Base-by-base conservation (phyloP, 306 rosid genomes). In the Abrus pulchellus region DNA sequence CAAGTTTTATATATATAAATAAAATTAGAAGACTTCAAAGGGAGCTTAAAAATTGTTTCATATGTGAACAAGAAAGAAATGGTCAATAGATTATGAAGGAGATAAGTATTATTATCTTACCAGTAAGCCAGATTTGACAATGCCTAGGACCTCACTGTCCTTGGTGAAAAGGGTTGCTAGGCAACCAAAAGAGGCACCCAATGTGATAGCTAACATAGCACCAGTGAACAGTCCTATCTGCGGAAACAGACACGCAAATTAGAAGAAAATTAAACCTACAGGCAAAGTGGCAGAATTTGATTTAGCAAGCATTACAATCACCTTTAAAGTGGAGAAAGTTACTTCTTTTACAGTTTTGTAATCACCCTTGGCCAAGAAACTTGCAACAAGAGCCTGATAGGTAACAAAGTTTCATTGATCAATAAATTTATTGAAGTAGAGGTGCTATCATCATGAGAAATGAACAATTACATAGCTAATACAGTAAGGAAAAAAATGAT, bases 101-200 rank as follows among this genome's bases (percentile, higher is more conserved):
- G 40, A 36, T 36, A 36, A 56, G 8, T 54, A 54, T 54, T 36
- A 27, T 54, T 72, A 54, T 66, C 77, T 54, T 72, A 72, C 77
- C 77, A 72, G 6, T 27, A 54, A 41, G 52, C 65, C 77, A 54
- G 77, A 72, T 72, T 55, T 54, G 27, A 72, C 77, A 54, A 72
- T 72, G 50, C 52, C 36, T 55, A 72, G 65, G 20, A 72, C 77
- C 49, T 72, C 66, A 38, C 34, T 55, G 52, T 72, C 65, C 38
- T 20, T 20, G 36, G 77, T 72, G 49, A 72, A 72, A 72, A 72
- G 77, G 3, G 77, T 55, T 38, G 77, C 77, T 9, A 72, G 48
- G 20, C 66, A 72, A 54, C 66, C 77, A 72, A 72, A 72, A 54
- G 77, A 72, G 59, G 57, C 44, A 70, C 75, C 61, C 44, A 49